Conservation (phyloP, 192 early-diverging fungal genomes). For the Backusella circina region DNA sequence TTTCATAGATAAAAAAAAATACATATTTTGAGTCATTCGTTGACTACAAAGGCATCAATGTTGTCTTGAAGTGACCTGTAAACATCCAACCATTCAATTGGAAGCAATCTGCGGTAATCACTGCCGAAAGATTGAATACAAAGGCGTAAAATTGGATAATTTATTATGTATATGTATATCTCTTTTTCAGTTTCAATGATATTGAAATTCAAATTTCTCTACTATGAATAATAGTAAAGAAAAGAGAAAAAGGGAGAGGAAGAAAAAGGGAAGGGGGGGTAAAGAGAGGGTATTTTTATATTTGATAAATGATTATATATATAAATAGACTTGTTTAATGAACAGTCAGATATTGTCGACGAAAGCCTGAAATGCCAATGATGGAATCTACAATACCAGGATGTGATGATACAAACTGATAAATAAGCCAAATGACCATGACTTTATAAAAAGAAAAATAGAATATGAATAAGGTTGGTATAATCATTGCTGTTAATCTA, state of each 20-base stretch:
- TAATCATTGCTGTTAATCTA: neutral
- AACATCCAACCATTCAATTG: too few species aligned
- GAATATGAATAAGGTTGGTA: neutral
- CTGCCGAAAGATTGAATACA: too few species aligned
- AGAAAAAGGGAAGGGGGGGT: neutral
- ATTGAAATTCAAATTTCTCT: too few species aligned
- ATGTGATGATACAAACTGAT: conserved; percentile 24
- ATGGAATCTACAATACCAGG: conserved; percentile 13
- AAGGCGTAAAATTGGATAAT: too few species aligned
- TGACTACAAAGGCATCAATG: too few species aligned
- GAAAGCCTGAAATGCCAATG: conserved; percentile 19
- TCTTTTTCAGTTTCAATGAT: too few species aligned
- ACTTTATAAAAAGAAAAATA: conserved; percentile 9
- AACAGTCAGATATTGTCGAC: conserved; percentile 10
- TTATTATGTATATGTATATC: too few species aligned
- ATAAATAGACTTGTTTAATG: neutral
- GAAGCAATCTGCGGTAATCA: too few species aligned
- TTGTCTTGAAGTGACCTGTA: too few species aligned
- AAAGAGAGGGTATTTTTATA: neutral
- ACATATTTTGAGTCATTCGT: too few species aligned
- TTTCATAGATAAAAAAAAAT: too few species aligned
- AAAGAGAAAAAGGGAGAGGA: neutral
- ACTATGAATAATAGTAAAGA: neutral
- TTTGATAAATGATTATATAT: neutral
- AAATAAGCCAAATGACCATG: conserved; percentile 19